phyloP scores from a whole-genome alignment of 768 basidiomycete genomes.

The Lyophyllum atratum region DNA sequence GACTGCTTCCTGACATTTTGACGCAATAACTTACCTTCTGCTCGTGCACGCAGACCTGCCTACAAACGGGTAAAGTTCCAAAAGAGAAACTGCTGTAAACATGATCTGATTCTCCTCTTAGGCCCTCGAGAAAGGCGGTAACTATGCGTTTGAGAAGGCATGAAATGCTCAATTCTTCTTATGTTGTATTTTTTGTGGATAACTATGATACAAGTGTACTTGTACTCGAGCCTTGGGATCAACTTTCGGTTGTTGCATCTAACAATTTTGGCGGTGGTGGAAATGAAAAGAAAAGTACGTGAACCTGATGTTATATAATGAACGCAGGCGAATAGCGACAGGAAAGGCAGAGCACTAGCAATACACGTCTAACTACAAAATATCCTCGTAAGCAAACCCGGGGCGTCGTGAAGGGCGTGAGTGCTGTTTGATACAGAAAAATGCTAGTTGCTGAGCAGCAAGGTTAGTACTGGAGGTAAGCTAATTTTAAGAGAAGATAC shows the following conservation, averaged over 20 bases:
- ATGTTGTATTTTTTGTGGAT: too few species aligned
- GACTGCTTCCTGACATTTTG: neutral
- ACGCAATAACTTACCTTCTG: too few species aligned
- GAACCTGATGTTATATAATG: too few species aligned
- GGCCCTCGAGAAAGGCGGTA: conserved; percentile 33
- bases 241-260: too few species aligned
- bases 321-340: neutral
- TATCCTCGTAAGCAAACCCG: conserved; percentile 3
- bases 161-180: conserved; percentile 1
- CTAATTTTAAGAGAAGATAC: conserved; percentile 2
- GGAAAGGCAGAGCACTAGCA: conserved; percentile 2
- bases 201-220: too few species aligned
- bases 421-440: conserved; percentile 15
- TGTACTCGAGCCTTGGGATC: neutral
- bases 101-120: conserved; percentile 11
- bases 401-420: conserved; percentile 7
- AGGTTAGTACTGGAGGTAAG: neutral
- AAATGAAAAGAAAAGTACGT: too few species aligned
- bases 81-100: neutral
- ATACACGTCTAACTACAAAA: conserved; percentile 15
- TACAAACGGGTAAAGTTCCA: conserved; percentile 16
- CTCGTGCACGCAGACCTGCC: conserved; percentile 9
- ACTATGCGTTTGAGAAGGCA: conserved; percentile 27
- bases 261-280: too few species aligned
- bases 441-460: neutral